phyloP scores from a whole-genome alignment of 1,139 yeast genomes.

The Oligophagozyma castellii region DNA sequence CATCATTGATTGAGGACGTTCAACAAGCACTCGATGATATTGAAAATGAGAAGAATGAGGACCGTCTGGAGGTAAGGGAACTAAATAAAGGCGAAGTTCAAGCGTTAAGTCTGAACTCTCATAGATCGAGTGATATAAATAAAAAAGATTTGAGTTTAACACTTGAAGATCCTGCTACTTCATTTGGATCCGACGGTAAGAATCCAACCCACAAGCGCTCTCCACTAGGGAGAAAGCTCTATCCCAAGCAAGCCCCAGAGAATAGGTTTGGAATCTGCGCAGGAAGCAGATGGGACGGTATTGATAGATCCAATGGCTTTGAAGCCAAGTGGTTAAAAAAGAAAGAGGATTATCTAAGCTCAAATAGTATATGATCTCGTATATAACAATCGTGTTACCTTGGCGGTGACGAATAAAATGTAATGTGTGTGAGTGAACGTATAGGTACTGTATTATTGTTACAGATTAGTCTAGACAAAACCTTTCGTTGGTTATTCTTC shows the following conservation, averaged over 20 bases:
- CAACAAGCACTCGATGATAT: not conserved
- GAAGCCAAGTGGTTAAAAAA: conserved; percentile 51
- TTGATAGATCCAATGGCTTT: conserved; percentile 84
- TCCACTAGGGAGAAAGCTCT: conserved; percentile 35
- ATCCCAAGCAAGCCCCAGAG: conserved; percentile 38
- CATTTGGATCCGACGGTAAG: conserved; percentile 24
- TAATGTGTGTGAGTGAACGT: too few species aligned
- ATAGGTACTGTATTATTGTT: too few species aligned
- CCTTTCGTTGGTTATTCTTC: too few species aligned
- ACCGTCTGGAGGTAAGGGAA: conserved; percentile 23
- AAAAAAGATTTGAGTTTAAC: not conserved
- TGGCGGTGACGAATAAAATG: conserved; percentile 13
- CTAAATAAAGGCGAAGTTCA: conserved; percentile 36
- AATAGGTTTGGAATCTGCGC: conserved; percentile 70
- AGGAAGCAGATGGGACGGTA: conserved; percentile 87
- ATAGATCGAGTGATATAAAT: conserved; percentile 2
- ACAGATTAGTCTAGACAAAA: too few species aligned
- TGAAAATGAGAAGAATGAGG: conserved; percentile 22
- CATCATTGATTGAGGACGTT: not conserved
- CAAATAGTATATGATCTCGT: too few species aligned
- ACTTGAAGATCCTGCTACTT: conserved; percentile 50
- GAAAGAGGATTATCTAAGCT: conserved; percentile 38
- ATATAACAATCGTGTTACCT: too few species aligned
- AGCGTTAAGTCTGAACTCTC: conserved; percentile 4
- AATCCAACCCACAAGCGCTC: conserved; percentile 4